Evolutionary conservation across 208 protist species (phyloP).

Genomic region (Balamuthia mandrillaris): DNA sequence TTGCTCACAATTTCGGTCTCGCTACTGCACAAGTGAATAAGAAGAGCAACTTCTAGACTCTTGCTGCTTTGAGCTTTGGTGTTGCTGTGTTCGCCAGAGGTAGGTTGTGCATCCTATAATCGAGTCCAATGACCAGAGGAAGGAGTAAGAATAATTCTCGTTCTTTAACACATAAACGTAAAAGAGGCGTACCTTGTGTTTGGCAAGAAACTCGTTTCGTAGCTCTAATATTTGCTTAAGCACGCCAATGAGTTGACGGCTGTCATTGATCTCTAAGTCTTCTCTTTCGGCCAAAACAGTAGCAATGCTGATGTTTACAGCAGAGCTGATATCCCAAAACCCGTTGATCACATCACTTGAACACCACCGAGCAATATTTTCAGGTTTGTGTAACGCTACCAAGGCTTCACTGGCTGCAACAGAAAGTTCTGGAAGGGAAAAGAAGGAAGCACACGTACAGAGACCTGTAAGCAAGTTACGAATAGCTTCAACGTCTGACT

Average conservation of each 20-base stretch:
- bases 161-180: not conserved
- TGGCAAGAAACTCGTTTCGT: conserved; percentile 51
- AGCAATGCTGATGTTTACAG: conserved; percentile 41
- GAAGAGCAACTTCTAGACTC: conserved; percentile 51
- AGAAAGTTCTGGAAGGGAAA: conserved; percentile 40
- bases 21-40: conserved; percentile 53
- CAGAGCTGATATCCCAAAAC: conserved; percentile 58
- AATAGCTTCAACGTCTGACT: conserved; percentile 32
- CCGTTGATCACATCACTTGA: conserved; percentile 21
- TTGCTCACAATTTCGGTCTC: conserved; percentile 50
- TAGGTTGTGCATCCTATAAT: too few species aligned
- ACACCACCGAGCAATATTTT: conserved; percentile 42
- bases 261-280: conserved; percentile 36
- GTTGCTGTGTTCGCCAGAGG: too few species aligned
- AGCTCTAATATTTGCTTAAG: conserved; percentile 39
- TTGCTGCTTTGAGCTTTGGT: conserved; percentile 34
- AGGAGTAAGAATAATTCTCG: too few species aligned
- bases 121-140: too few species aligned
- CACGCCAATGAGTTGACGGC: conserved; percentile 39
- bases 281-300: conserved; percentile 38
- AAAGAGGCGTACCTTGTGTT: conserved; percentile 18
- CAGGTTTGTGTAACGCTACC: conserved; percentile 52
- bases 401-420: conserved; percentile 24
- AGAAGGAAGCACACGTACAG: conserved; percentile 37
- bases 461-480: conserved; percentile 36